These are phyloP conservation scores for Cucumis hystrix DNA, from an alignment of 306 rosid species.

Conservation along the genomic window DNA sequence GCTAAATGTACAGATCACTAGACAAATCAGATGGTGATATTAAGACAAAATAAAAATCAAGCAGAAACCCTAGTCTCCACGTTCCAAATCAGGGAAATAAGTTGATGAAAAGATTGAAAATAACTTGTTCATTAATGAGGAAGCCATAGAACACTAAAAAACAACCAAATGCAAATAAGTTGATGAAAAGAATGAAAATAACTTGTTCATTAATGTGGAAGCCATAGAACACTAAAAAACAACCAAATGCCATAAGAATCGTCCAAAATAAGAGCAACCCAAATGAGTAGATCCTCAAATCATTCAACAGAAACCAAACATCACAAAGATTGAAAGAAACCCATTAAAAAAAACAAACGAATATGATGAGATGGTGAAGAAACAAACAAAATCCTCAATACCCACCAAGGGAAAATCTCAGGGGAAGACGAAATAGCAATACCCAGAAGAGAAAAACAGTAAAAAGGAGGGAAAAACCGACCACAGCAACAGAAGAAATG, in stretches of 20 bases:
- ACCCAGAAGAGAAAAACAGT: background rate
- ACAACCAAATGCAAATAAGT: background rate
- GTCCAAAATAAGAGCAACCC: background rate
- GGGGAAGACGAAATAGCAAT: background rate
- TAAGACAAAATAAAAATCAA: background rate
- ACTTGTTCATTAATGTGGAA: background rate
- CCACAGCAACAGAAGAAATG: background rate
- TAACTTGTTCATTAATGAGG: background rate
- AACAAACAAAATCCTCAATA: background rate
- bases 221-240: background rate
- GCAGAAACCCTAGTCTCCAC: constrained; percentile 2
- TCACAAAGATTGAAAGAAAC: background rate
- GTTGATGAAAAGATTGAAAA: background rate
- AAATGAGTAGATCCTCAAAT: constrained; percentile 6
- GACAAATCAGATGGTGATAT: background rate
- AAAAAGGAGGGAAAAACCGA: background rate
- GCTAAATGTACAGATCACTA: background rate
- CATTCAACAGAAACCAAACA: background rate
- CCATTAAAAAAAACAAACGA: background rate
- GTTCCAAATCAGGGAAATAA: background rate
- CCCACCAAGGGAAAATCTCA: background rate
- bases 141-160: background rate
- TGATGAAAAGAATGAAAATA: background rate
- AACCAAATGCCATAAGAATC: background rate
- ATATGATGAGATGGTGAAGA: background rate